Base-by-base conservation (phyloP, 2,329 filamentous ascomycete genomes). In the Chaetomium olivaceum region DNA sequence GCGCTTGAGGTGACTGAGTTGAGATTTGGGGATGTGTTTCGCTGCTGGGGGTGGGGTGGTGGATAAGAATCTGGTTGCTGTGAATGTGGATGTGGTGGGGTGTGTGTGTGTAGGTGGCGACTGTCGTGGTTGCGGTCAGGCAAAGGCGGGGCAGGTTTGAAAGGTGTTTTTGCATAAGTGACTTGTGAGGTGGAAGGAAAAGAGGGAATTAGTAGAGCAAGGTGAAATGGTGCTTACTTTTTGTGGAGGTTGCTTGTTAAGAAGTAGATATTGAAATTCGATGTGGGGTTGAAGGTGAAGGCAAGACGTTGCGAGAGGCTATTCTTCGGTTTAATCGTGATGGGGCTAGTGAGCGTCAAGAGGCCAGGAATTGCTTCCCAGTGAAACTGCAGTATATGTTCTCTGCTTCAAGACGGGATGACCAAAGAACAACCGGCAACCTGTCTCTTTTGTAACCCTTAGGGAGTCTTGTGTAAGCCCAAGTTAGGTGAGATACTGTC, bases 321-420 rank as follows among this genome's bases (percentile, higher is more conserved):
- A 54, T 61, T 54, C 31, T 61, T 61, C 48, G 59, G 58, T 33
- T 21, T 25, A 51, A 51, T 39, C n/a, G 33, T 2, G 31, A 43
- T 16, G 29, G 8, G 29, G 19, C 5, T 31, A 7, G 19, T 0
- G 16, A 23, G n/a, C 52, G 29, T 11, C 21, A 9, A 57, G 21
- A 36, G n/a, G 52, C 9, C 16, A 43, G 4, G 39, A 21, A 31
- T 12, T 16, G 12, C 25, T 27, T 29, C 16, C 27, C 6, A 8
- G 16, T 8, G 14, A 19, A 16, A 19, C 7, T 14, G 16, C 6
- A n/a, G 6, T 16, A 19, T 43, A n/a, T n/a, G 16, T 43, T 43
- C 39, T 43, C 19, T 14, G 25, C 19, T 29, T 7, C 16, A 29
- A 19, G 25, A 27, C n/a, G 25, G 6, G 25, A 19, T n/a, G 16